Conservation (phyloP, 805 yeast genomes). For the Yarrowia keelungensis region DNA sequence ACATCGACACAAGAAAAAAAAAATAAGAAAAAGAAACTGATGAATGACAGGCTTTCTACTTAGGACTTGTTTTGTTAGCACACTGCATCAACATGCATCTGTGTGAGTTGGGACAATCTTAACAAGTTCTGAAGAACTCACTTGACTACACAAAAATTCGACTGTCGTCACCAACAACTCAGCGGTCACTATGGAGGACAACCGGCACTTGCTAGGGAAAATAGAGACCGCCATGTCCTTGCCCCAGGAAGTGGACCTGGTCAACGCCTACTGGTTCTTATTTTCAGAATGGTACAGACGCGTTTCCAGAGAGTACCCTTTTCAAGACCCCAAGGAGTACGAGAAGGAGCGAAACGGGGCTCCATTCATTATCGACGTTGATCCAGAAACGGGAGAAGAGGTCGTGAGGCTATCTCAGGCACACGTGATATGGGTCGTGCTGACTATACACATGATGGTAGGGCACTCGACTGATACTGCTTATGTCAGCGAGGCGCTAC, state of each 20-base stretch:
- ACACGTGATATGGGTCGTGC: conserved; percentile 12
- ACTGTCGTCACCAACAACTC: neutral
- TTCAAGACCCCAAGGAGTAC: neutral
- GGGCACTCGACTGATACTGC: neutral
- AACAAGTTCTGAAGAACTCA: conserved; percentile 1
- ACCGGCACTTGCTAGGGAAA: neutral
- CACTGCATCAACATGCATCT: too few relatives aligned
- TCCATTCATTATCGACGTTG: neutral
- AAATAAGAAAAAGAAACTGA: too few relatives aligned
- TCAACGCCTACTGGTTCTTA: neutral
- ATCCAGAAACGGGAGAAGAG: neutral
- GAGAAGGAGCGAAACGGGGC: neutral
- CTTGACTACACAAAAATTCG: neutral
- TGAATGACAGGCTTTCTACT: too few relatives aligned
- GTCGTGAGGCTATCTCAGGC: neutral
- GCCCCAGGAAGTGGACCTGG: neutral
- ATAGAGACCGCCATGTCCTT: neutral
- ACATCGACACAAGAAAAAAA: too few relatives aligned
- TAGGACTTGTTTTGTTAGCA: too few relatives aligned
- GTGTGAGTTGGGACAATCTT: neutral
- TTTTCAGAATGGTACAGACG: conserved; percentile 16
- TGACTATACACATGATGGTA: neutral
- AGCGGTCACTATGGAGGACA: neutral
- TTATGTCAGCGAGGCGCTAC: neutral
- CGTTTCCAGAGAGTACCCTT: neutral